phyloP scores from a whole-genome alignment of 129 eudicot species.

The Helichrysum umbraculigerum region DNA sequence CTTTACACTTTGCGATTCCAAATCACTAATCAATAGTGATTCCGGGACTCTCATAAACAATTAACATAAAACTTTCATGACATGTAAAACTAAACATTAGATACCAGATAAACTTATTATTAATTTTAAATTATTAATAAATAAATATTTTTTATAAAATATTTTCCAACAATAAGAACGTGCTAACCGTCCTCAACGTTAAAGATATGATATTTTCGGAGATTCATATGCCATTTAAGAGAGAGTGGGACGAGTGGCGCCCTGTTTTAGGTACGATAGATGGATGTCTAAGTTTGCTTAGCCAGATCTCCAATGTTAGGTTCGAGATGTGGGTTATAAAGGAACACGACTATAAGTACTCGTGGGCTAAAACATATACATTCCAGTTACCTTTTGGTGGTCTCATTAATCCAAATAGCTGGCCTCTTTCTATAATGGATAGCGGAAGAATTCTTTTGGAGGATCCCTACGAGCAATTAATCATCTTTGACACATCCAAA shows the following conservation, averaged over 20 bases:
- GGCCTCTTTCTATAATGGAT: conserved; percentile 3
- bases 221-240: conserved; percentile 1
- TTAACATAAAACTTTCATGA: no score
- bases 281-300: conserved; percentile 15
- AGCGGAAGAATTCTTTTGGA: conserved; percentile 5
- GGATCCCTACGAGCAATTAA: neutral
- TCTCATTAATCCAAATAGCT: neutral
- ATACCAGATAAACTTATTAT: no score
- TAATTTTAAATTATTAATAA: no score
- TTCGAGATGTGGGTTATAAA: conserved; percentile 16
- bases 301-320: neutral
- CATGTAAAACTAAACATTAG: no score
- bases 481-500: neutral
- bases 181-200: conserved; percentile 1
- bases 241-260: no score
- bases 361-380: neutral
- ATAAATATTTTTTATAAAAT: no score
- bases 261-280: conserved; percentile 11
- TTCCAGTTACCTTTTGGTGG: neutral
- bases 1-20: no score
- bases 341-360: conserved; percentile 18
- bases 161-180: no score
- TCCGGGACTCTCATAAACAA: no score
- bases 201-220: conserved; percentile 19
- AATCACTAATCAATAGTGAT: no score